A percentile compares a stretch with the other conserved stretches of the same genome.
phyloP scores from a whole-genome alignment of 2,329 filamentous ascomycete genomes.

The Ceratocystis huliohia region DNA sequence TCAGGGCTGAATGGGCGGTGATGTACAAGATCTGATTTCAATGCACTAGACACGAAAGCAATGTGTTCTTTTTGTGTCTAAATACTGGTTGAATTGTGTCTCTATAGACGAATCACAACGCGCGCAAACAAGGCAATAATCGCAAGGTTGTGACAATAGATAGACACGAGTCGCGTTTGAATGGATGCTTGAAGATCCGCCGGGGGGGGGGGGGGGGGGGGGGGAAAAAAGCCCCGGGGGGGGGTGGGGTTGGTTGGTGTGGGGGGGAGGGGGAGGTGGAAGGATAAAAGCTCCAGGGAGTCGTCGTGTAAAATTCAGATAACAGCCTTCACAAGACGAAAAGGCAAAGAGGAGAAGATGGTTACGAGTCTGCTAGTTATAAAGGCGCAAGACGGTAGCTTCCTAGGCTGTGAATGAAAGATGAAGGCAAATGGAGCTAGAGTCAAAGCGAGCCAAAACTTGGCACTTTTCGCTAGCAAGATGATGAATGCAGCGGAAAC shows the following conservation, averaged over 20 bases:
- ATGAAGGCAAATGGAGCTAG: not conserved
- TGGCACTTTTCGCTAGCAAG: constrained; percentile 1
- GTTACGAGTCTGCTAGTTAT: not conserved
- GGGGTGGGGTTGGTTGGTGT: too few relatives aligned
- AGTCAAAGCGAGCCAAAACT: not conserved
- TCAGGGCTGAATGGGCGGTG: not conserved
- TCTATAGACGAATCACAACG: not conserved
- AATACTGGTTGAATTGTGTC: not conserved
- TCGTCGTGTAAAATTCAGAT: not conserved
- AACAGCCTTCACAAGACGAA: not conserved
- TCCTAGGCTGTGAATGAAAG: not conserved
- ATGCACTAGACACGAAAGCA: not conserved
- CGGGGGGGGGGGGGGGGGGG: too few relatives aligned
- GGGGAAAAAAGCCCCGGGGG: too few relatives aligned
- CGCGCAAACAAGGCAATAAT: constrained; percentile 3
- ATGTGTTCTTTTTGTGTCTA: not conserved
- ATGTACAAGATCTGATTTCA: not conserved
- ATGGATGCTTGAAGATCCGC: not conserved
- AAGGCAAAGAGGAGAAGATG: not conserved
- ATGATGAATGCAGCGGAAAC: constrained; percentile 15
- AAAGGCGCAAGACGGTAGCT: not conserved
- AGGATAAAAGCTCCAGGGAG: not conserved
- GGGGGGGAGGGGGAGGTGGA: not conserved
- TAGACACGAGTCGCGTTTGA: constrained; percentile 3
- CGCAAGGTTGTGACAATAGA: not conserved